Conservation (phyloP, 306 rosid species). For the Rosa persica region DNA sequence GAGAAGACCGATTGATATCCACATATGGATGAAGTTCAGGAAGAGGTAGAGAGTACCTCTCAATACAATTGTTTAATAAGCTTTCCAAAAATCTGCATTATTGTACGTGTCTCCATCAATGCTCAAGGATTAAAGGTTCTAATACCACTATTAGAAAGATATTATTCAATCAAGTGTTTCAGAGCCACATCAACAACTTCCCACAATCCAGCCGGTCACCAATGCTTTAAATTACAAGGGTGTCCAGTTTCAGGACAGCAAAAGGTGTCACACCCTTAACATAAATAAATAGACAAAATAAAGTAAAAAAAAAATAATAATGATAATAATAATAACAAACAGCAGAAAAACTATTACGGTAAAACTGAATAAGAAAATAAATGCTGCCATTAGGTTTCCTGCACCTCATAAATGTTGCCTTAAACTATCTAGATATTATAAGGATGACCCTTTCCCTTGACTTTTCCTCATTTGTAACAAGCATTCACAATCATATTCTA, state of each 20-base stretch:
- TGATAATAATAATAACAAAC: neutral
- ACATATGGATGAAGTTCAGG: slow-evolving; percentile 37
- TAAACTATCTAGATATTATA: neutral
- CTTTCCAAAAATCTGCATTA: slow-evolving; percentile 38
- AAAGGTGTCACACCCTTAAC: neutral
- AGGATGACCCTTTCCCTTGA: neutral
- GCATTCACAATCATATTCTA: neutral
- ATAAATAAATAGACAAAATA: neutral
- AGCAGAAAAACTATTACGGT: neutral
- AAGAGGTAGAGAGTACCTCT: slow-evolving; percentile 26
- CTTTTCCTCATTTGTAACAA: neutral
- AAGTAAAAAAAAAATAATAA: neutral
- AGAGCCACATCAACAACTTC: neutral
- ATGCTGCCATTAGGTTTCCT: neutral
- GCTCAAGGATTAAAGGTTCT: slow-evolving; percentile 1
- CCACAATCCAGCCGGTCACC: neutral
- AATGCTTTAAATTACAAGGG: neutral
- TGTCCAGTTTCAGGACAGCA: neutral
- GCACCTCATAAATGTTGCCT: neutral
- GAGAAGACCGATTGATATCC: slow-evolving; percentile 26
- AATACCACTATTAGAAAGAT: neutral
- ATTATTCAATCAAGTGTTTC: neutral
- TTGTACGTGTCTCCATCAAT: slow-evolving; percentile 15
- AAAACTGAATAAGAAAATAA: neutral
- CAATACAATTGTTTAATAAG: slow-evolving; percentile 30